Evolutionary conservation across 116 monocot genomes (phyloP).

Genomic region (Posidonia oceanica): DNA sequence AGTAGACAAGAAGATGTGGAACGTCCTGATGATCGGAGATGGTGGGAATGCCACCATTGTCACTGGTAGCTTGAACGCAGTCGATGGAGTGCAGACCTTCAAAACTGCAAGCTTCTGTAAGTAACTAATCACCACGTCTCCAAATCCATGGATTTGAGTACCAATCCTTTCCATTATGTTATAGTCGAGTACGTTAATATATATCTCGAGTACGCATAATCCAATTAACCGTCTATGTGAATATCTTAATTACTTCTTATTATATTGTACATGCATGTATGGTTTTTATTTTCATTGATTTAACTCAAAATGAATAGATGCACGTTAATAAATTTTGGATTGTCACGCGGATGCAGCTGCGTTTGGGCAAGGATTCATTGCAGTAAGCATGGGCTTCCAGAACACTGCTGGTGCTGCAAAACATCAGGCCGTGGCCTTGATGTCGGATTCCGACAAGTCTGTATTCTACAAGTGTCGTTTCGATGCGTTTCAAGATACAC

Average conservation of each 20-base stretch:
- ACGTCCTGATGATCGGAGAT: conserved; percentile 33
- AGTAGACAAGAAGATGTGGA: conserved; percentile 18
- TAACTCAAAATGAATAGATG: no score
- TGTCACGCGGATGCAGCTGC: not conserved
- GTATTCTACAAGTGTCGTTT: conserved; percentile 35
- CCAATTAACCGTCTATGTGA: not conserved
- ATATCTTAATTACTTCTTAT: not conserved
- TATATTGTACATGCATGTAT: not conserved
- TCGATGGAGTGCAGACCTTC: conserved; percentile 30
- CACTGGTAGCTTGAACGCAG: conserved; percentile 25
- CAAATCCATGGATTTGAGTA: no score
- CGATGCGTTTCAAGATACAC: conserved; percentile 45
- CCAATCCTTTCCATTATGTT: no score
- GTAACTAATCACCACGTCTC: not conserved
- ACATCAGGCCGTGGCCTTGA: conserved; percentile 63
- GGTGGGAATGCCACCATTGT: conserved; percentile 22
- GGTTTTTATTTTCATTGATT: no score
- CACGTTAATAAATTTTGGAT: no score
- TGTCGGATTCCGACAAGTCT: conserved; percentile 27
- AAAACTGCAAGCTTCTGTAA: conserved; percentile 28
- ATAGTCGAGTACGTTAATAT: no score
- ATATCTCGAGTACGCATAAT: not conserved
- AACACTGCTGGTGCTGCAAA: conserved; percentile 55
- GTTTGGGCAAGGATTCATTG: conserved; percentile 29
- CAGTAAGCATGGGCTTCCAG: conserved; percentile 22